A percentile compares a stretch with the other conserved stretches of the same genome.
These are phyloP conservation scores for Lasiodiplodia citricola DNA, from an alignment of 2,329 filamentous ascomycete genomes.

Conservation along the genomic window DNA sequence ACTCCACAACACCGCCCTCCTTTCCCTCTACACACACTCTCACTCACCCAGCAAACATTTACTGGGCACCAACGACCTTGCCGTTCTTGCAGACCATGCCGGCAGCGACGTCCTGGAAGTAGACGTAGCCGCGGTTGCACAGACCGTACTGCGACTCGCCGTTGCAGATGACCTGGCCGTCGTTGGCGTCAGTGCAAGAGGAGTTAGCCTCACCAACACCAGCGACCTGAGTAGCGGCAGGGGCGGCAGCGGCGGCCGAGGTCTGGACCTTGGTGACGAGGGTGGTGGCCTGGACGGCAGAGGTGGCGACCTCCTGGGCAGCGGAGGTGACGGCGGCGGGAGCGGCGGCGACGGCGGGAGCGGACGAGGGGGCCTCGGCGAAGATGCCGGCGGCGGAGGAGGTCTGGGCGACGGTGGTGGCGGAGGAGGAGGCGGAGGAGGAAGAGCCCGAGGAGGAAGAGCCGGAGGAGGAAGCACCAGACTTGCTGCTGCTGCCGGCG, in stretches of 20 bases:
- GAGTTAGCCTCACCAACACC: neutral
- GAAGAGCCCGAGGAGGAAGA: constrained; percentile 31
- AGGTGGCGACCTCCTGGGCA: neutral
- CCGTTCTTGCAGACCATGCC: constrained; percentile 53
- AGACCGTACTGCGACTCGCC: constrained; percentile 48
- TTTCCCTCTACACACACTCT: too few species aligned
- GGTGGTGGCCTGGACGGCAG: neutral
- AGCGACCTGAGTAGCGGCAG: neutral
- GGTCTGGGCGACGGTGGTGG: constrained; percentile 29
- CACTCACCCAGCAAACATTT: neutral
- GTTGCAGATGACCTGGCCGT: constrained; percentile 33
- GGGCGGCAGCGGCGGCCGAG: neutral
- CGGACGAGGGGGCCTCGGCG: neutral
- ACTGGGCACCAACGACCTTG: constrained; percentile 35
- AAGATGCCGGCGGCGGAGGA: neutral
- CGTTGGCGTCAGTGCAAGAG: constrained; percentile 13
- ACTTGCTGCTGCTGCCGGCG: neutral
- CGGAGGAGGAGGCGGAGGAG: constrained; percentile 31
- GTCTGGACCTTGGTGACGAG: constrained; percentile 33
- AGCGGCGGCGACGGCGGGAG: neutral
- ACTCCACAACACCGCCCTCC: too few species aligned
- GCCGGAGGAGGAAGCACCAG: neutral
- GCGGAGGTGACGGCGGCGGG: neutral
- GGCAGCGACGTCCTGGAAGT: constrained; percentile 42
- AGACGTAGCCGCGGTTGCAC: constrained; percentile 49